Conservation (phyloP, 805 yeast genomes). For the Spathaspora boniae region DNA sequence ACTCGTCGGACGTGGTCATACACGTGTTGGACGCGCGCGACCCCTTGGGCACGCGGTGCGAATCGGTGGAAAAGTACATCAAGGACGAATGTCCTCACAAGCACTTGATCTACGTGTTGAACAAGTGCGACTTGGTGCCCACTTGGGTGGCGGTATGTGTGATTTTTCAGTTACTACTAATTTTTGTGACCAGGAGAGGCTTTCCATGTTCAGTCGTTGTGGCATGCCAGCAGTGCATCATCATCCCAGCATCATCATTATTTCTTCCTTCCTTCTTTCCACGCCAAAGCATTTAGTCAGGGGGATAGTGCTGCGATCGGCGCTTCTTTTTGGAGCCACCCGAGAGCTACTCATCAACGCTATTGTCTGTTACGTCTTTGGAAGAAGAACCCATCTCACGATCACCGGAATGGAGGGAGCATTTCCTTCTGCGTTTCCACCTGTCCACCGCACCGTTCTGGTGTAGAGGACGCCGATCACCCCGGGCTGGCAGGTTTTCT, state of each 20-base stretch:
- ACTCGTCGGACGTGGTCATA: conserved; percentile 94
- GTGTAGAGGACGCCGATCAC: conserved; percentile 35
- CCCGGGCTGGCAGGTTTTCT: too few species aligned
- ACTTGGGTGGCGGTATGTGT: conserved; percentile 99
- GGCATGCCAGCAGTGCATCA: background rate
- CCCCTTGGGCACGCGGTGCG: conserved; percentile 95
- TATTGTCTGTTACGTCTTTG: conserved; percentile 96
- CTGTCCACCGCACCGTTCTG: conserved; percentile 27
- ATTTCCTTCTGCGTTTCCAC: too few species aligned
- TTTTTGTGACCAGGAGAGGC: conserved; percentile 8
- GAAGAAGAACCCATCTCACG: conserved; percentile 74
- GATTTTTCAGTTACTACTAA: conserved; percentile 5
- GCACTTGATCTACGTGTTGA: conserved; percentile 89
- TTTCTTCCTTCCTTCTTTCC: background rate
- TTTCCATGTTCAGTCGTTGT: background rate
- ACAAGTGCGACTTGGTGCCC: conserved; percentile 97
- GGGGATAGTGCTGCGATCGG: conserved; percentile 53
- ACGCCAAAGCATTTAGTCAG: conserved; percentile 88
- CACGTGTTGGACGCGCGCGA: conserved; percentile 97
- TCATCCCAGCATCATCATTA: background rate
- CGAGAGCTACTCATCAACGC: conserved; percentile 23
- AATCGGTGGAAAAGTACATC: conserved; percentile 87
- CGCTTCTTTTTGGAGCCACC: conserved; percentile 21
- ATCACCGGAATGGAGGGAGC: too few species aligned
- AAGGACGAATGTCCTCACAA: conserved; percentile 94